Conservation (phyloP, 2,329 filamentous ascomycete species). For the Lasiodiplodia sp. region DNA sequence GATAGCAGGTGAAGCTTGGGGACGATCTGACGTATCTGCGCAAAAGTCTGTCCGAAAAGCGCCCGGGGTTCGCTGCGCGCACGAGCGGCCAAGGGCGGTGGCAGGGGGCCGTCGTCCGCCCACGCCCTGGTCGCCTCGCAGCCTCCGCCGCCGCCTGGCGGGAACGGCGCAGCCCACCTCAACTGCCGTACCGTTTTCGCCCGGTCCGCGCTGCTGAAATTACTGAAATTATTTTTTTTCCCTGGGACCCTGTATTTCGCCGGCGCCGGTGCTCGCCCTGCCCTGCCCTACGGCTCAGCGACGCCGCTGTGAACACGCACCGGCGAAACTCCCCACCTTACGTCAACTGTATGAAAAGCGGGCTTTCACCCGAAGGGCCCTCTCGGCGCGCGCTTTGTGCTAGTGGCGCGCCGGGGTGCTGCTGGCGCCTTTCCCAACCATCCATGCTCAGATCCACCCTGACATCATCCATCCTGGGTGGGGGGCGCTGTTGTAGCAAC, state of each 20-base stretch:
- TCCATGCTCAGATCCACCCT: constrained; percentile 28
- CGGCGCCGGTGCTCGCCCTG: neutral
- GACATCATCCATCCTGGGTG: constrained; percentile 28
- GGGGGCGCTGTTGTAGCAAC: constrained; percentile 23
- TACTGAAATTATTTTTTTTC: neutral
- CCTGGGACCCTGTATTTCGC: neutral
- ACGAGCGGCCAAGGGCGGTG: constrained; percentile 25
- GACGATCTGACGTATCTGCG: constrained; percentile 27
- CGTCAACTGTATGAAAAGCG: constrained; percentile 28
- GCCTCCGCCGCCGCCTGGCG: constrained; percentile 17
- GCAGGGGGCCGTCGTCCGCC: constrained; percentile 12
- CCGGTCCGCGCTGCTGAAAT: neutral
- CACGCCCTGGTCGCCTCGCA: constrained; percentile 5
- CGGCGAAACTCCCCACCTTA: constrained; percentile 23
- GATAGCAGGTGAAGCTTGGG: constrained; percentile 29
- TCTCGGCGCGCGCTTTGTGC: constrained; percentile 22
- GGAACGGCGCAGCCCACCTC: constrained; percentile 2
- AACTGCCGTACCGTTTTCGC: constrained; percentile 22
- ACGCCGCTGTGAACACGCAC: neutral
- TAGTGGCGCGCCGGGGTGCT: constrained; percentile 18
- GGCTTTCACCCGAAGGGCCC: constrained; percentile 15
- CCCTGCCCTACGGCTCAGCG: neutral
- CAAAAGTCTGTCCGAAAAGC: constrained; percentile 25
- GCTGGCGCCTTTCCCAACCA: constrained; percentile 18
- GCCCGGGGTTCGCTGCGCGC: constrained; percentile 11